Base-by-base conservation (phyloP, 257 asterid species). In the Solanum bukasovii region DNA sequence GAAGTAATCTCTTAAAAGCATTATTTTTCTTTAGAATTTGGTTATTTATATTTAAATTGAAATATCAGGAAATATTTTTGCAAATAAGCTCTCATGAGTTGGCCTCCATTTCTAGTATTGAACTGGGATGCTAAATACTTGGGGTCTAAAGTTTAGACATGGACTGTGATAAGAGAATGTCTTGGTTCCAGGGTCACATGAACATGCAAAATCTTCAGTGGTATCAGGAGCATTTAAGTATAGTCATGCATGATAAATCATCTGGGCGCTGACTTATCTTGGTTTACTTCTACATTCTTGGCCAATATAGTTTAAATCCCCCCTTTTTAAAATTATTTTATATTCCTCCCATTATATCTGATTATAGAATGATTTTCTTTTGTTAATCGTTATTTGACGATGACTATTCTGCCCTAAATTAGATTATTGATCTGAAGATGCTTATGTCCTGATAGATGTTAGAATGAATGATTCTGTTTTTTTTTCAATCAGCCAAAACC, bases 401-500 rank as follows among this genome's bases (percentile, higher is more conserved):
- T 29, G 70, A 5, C 70, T 29, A 46, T 49, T 9, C 85, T 29
- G 11, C 42, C 42, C 42, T 82, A 21, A 81, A 29, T 29, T 82
- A 82, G n/a, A 29, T 46, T 49, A 29, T 33, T 82, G 44, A 82
- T 82, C 25, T 29, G 27, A 31, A 29, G 70, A 82, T 49, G 86
- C 42, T 5, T 29, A 81, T 27, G 67, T 27, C 40, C 85, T 79
- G 40, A 27, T 44, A 29, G 65, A 44, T 16, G 11, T 46, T 81
- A 46, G 23, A 42, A 42, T 46, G 34, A 87, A 25, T 87, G 89
- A 27, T 82, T 46, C 61, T 10, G 85, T 87, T 90, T 83, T 87
- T 87, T 42, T 86, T 86, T 85, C 87, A 79, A 88, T 90, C 96
- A 97, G 99, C 99, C 99, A 85, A 92, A 93, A 91, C 99, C 99